These are phyloP conservation scores for Xylariales sp. DNA, from an alignment of 2,329 filamentous ascomycete species.

Conservation along the genomic window DNA sequence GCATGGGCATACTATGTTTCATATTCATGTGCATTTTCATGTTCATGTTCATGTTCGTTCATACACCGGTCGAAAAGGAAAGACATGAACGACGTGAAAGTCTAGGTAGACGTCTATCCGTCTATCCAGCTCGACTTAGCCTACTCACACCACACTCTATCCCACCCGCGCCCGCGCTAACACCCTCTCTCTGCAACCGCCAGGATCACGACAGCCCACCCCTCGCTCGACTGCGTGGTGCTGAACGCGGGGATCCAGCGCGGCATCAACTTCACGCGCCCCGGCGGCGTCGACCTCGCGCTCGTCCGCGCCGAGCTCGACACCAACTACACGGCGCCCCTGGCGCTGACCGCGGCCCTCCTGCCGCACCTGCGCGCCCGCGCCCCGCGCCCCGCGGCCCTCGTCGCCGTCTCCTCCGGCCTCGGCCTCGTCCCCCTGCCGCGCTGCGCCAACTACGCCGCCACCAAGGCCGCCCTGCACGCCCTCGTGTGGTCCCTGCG, in stretches of 20 bases:
- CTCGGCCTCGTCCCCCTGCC: conserved; percentile 60
- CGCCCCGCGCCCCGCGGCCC: conserved; percentile 38
- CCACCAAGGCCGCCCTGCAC: conserved; percentile 65
- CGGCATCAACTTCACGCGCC: conserved; percentile 58
- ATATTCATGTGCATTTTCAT: too few species aligned
- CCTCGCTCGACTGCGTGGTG: conserved; percentile 66
- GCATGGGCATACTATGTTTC: too few species aligned
- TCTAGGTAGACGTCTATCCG: too few species aligned
- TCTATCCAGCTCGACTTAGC: too few species aligned
- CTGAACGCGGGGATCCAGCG: conserved; percentile 69
- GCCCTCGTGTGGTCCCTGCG: conserved; percentile 58
- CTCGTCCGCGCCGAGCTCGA: conserved; percentile 56
- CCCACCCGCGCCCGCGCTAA: too few species aligned
- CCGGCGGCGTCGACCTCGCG: conserved; percentile 51
- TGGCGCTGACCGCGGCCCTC: conserved; percentile 59
- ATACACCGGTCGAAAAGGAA: too few species aligned
- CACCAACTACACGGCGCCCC: conserved; percentile 61
- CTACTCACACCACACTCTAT: background rate
- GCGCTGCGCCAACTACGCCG: conserved; percentile 63
- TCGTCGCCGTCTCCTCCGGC: conserved; percentile 56
- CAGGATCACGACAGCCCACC: conserved; percentile 54
- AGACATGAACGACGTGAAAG: too few species aligned
- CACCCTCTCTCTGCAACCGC: too few species aligned
- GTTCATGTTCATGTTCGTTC: too few species aligned
- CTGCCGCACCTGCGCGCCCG: conserved; percentile 56